These are phyloP conservation scores for Castanea sativa DNA, from an alignment of 306 rosid genomes.

Conservation along the genomic window DNA sequence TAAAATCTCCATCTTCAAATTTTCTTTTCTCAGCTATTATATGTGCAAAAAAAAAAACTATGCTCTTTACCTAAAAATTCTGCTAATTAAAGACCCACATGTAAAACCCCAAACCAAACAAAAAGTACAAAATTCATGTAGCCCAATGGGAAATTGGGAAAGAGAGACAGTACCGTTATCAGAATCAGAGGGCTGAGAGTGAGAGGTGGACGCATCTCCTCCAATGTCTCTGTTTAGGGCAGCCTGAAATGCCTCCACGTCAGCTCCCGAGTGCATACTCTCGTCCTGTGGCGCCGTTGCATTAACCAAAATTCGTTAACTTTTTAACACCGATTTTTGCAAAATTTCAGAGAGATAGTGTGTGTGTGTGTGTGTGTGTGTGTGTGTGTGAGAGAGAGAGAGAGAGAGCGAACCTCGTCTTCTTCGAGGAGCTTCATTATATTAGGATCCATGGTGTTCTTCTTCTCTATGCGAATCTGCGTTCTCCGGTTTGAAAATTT, in stretches of 20 bases:
- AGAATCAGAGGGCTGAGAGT: constrained; percentile 40
- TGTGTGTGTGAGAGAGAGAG: too few species aligned
- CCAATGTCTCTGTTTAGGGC: constrained; percentile 75
- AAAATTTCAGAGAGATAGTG: too few species aligned
- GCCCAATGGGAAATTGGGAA: background rate
- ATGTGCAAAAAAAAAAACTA: too few species aligned
- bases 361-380: too few species aligned
- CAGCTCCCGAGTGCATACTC: constrained; percentile 85
- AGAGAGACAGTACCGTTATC: constrained; percentile 37
- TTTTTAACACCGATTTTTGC: too few species aligned
- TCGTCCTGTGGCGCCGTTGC: constrained; percentile 51
- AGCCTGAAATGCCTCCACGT: constrained; percentile 87
- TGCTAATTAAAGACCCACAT: background rate
- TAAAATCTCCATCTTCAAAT: background rate
- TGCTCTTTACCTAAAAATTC: background rate
- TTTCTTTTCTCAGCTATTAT: background rate
- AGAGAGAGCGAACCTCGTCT: constrained; percentile 61
- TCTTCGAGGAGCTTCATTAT: constrained; percentile 90
- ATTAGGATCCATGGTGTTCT: constrained; percentile 66
- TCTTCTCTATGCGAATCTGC: background rate
- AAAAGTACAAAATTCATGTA: background rate
- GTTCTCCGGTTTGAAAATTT: too few species aligned
- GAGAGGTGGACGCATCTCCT: constrained; percentile 60
- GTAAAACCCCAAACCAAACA: background rate
- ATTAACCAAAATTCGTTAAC: constrained; percentile 5